phyloP scores from a whole-genome alignment of 176 grass and related monocot species.

The Eragrostis nindensis region DNA sequence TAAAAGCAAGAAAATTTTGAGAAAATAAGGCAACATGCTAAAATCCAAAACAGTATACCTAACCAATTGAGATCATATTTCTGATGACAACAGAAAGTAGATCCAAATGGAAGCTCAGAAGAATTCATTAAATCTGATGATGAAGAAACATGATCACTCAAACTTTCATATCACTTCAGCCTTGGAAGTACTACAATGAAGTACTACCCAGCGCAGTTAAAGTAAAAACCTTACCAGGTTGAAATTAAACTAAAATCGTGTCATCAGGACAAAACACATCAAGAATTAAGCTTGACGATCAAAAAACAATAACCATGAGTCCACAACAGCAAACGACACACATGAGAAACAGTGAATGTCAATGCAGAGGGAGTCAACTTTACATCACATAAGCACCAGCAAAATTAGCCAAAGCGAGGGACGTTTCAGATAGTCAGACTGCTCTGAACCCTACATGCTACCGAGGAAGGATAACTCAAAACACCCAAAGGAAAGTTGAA shows the following conservation, averaged over 20 bases:
- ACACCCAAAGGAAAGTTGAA: not conserved
- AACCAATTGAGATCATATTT: not conserved
- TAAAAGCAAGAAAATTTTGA: not conserved
- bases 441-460: not conserved
- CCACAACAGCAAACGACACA: not conserved
- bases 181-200: not conserved
- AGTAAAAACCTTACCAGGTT: constrained; percentile 6
- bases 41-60: not conserved
- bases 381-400: not conserved
- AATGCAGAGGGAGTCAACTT: not conserved
- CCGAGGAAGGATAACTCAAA: constrained; percentile 1
- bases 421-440: not conserved
- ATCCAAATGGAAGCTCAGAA: not conserved
- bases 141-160: not conserved
- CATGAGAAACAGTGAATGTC: constrained; percentile 7
- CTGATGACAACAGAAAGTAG: not conserved
- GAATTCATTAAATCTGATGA: constrained; percentile 11
- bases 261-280: constrained; percentile 10
- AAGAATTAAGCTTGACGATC: constrained; percentile 21
- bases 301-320: not conserved
- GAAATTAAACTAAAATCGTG: not conserved
- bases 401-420: not conserved
- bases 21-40: not conserved
- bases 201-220: not conserved
- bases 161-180: not conserved